Base-by-base conservation (phyloP, 129 eudicot genomes). In the Ambrosia artemisiifolia region DNA sequence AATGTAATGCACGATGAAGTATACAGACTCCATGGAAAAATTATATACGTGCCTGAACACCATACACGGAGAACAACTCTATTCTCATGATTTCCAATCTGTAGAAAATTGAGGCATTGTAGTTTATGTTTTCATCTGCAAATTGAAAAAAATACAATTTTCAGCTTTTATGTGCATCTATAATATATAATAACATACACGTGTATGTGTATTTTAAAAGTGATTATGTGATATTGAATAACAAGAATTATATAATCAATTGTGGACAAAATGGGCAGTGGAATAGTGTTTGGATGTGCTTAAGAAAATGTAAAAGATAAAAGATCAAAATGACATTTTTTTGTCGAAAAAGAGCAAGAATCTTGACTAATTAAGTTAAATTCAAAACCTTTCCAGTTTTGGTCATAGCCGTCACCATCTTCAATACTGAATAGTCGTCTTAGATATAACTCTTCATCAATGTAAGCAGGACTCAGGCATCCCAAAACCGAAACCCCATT, bases 401-500 rank as follows among this genome's bases (percentile, higher is more conserved):
- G 82, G 74, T 75, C 61, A 69, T 71, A 81, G 50, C 63, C 81
- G 75, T 84, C 86, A 61, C 80, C 74, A 34, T 82, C 85, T 79
- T 82, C 92, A 68, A 78, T 75, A 49, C 65, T 73, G 35, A 89
- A 89, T 69, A 89, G 77, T 64, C 85, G 80, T 66, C 86, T 64
- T 11, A 86, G 50, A 76, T 84, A 89, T 19, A 71, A 71, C 54
- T 86, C 92, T 75, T 89, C 92, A 73, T 82, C 92, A 42, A 82
- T 66, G 30, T 48, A 86, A 71, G 86, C 74, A 66, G 96, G 96
- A 77, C 49, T 84, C 24, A 89, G 81, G 74, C 71, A 70, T 64
- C 96, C 96, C 56, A 73, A 71, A 69, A 89, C 47, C 50, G 88
- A 85, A 60, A 89, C 90, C 67, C 96, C 96, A 60, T 89, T 86